Base-by-base conservation (phyloP, 805 yeast species). In the Wickerhamiella galacta region DNA sequence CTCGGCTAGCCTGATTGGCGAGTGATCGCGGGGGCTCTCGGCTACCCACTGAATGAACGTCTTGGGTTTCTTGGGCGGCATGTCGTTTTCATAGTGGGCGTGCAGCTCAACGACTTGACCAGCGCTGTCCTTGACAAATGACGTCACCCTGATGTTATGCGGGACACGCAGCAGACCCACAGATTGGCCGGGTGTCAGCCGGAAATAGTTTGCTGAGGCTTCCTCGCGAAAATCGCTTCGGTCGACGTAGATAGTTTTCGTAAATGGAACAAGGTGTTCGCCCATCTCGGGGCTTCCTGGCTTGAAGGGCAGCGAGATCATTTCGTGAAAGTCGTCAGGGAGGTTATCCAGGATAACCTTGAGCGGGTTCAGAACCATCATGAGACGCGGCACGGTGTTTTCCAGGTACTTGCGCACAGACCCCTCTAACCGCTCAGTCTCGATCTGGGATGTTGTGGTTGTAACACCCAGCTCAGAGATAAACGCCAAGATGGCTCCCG, bases 11-110 rank as follows among this genome's bases (percentile, higher is more conserved):
- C 56, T 56, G 30, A 77, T 63, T 3, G 87, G 85, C 7, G 82
- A 72, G 26, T 61, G 58, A 46, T 70, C 61, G 39, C 68, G 66
- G 20, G 61, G 58, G 16, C 74, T 62, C 40, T 72, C 71, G 32
- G 95, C 93, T 32, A 90, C 74, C 98, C 98, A 90, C 60, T 90
- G 98, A 50, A 90, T 83, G 53, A 65, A 90, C 7, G 98, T 85
- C 70, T 87, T 90, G 51, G 98, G 98, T 52, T 80, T 82, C 54
- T 64, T 68, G 35, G 58, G 60, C 27, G 44, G 36, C 15, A 61
- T 54, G 35, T 70, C 80, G 41, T 70, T 71, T 51, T 83, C 79
- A 51, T 87, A 90, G 47, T 75, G 69, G 32, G 78, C 94, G 45
- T 75, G 74, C 37, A 90, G 70, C 56, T 69, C 72, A 15, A 61